These are phyloP conservation scores for Suhomyces panamericanus DNA, from an alignment of 1,139 yeast genomes.

Conservation along the genomic window DNA sequence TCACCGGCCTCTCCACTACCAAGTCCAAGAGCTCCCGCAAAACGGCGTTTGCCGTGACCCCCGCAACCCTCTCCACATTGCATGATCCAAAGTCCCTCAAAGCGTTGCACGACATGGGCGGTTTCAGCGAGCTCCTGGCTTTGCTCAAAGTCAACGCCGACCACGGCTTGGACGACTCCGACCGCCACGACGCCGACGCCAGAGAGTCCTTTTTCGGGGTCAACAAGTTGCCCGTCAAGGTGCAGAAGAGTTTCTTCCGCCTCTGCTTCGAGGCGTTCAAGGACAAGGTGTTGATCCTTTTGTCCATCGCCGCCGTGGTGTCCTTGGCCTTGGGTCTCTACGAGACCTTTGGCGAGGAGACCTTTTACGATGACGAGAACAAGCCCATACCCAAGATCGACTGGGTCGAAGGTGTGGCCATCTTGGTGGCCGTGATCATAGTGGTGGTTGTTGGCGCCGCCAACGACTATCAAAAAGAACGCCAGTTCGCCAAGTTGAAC, in stretches of 20 bases:
- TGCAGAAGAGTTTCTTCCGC: conserved; percentile 62
- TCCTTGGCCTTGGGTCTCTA: conserved; percentile 90
- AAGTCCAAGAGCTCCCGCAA: conserved; percentile 4
- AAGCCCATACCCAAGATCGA: conserved; percentile 75
- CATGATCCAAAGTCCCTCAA: conserved; percentile 57
- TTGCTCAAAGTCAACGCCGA: conserved; percentile 40
- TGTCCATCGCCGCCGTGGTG: conserved; percentile 82
- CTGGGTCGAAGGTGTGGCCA: conserved; percentile 99
- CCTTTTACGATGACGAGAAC: conserved; percentile 77
- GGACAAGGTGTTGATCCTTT: conserved; percentile 84
- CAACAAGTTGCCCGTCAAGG: conserved; percentile 69
- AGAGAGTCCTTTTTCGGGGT: conserved; percentile 59
- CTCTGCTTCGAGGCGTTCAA: conserved; percentile 84
- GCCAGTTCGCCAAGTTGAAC: conserved; percentile 87
- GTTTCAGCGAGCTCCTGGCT: conserved; percentile 30
- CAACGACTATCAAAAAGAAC: conserved; percentile 94
- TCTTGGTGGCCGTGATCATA: conserved; percentile 84
- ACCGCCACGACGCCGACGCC: conserved; percentile 26
- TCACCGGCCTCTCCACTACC: conserved; percentile 9
- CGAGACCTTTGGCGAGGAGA: conserved; percentile 84
- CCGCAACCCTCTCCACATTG: conserved; percentile 37
- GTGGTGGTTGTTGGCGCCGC: conserved; percentile 92
- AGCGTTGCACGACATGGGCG: conserved; percentile 44
- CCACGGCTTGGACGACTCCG: conserved; percentile 45
- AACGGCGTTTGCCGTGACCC: conserved; percentile 16